Conservation (phyloP, 164 flowering plant genomes). For the Pachysandra terminalis region DNA sequence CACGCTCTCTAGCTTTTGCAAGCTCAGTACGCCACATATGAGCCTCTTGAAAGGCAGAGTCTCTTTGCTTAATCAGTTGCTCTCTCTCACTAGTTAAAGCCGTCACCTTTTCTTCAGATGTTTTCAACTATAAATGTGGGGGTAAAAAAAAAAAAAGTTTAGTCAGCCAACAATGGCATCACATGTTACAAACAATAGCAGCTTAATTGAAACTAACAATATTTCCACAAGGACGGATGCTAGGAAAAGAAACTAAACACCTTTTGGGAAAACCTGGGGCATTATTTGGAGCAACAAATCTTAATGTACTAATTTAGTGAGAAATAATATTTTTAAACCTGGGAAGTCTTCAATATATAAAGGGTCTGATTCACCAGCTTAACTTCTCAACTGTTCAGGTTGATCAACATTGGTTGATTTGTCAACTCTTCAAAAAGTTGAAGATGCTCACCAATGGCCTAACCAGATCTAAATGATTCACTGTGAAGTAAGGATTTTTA, state of each 20-base stretch:
- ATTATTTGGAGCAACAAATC: neutral
- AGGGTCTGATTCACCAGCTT: no score
- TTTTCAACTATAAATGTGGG: slow-evolving; percentile 53
- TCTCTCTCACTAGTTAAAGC: slow-evolving; percentile 64
- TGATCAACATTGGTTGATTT: no score
- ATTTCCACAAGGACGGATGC: neutral
- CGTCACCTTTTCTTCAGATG: slow-evolving; percentile 52
- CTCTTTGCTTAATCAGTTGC: slow-evolving; percentile 71
- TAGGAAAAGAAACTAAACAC: neutral
- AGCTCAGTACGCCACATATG: slow-evolving; percentile 97
- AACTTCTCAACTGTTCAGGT: no score
- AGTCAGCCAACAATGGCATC: neutral
- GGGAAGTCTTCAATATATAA: no score
- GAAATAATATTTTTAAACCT: no score
- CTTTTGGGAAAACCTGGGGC: neutral
- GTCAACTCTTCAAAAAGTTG: no score
- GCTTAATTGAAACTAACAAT: neutral
- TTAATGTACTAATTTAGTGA: neutral
- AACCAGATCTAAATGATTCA: no score
- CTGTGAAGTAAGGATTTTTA: no score
- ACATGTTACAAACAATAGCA: neutral
- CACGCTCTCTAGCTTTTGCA: slow-evolving; percentile 92
- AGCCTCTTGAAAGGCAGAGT: slow-evolving; percentile 78
- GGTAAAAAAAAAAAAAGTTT: no score
- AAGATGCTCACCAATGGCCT: no score